A percentile compares a stretch with the other conserved stretches of the same genome.
These are phyloP conservation scores for Wickerhamiella slavikovae DNA, from an alignment of 805 yeast genomes.

Conservation along the genomic window DNA sequence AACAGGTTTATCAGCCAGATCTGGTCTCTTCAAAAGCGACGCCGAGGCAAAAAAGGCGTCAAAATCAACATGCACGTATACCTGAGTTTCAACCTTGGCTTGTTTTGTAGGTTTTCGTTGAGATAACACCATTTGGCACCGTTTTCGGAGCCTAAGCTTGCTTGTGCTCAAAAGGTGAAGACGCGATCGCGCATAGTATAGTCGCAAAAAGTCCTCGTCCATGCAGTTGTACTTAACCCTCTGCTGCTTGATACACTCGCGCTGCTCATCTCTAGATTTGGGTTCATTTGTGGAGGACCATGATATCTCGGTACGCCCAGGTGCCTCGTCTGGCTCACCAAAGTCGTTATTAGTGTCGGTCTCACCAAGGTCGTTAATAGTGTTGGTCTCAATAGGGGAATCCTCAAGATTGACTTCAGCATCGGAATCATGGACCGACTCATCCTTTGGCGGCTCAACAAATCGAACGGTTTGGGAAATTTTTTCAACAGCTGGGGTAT, in stretches of 20 bases:
- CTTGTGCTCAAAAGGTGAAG: conserved; percentile 76
- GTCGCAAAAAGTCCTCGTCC: conserved; percentile 52
- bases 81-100: too few relatives aligned
- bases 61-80: conserved; percentile 68
- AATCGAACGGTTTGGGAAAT: too few relatives aligned
- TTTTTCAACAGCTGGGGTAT: not conserved
- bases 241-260: conserved; percentile 6
- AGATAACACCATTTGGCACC: conserved; percentile 23
- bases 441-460: not conserved
- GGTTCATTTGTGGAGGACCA: not conserved
- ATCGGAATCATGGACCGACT: not conserved
- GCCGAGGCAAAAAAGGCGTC: conserved; percentile 89
- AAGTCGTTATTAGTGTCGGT: not conserved
- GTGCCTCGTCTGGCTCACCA: too few relatives aligned
- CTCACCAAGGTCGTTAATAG: not conserved
- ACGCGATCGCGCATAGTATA: conserved; percentile 63
- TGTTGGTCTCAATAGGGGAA: not conserved
- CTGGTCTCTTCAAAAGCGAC: conserved; percentile 38
- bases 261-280: conserved; percentile 5
- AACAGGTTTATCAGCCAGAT: conserved; percentile 38
- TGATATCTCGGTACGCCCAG: not conserved
- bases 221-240: conserved; percentile 21
- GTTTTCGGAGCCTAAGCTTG: conserved; percentile 53
- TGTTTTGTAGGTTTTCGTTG: not conserved
- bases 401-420: not conserved